Percentiles rank a stretch among this genome's conserved stretches.
Evolutionary conservation across 1,139 yeast genomes (phyloP).

Genomic region (Yamadazyma jaroonii): DNA sequence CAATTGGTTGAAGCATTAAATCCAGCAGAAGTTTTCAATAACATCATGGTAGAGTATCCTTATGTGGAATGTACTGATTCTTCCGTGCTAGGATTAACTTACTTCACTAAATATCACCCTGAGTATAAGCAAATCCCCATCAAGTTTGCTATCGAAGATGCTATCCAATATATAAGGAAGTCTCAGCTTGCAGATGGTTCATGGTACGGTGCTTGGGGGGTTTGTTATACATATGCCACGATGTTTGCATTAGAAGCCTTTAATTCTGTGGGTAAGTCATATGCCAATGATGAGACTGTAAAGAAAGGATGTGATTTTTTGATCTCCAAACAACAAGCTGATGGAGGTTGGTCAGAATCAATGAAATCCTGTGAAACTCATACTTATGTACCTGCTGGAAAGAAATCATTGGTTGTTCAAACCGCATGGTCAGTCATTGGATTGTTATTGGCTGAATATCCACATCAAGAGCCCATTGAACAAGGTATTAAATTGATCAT

Average conservation of each 20-base stretch:
- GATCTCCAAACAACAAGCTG: slow-evolving; percentile 68
- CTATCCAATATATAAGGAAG: slow-evolving; percentile 65
- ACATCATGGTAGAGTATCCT: slow-evolving; percentile 97
- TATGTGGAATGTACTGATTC: slow-evolving; percentile 98
- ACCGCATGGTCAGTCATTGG: slow-evolving; percentile 94
- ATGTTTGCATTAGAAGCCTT: slow-evolving; percentile 98
- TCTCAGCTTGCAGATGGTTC: slow-evolving; percentile 82
- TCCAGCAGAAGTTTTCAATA: slow-evolving; percentile 97
- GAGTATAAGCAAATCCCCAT: slow-evolving; percentile 68
- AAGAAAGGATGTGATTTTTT: slow-evolving; percentile 82
- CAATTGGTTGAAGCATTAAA: slow-evolving; percentile 73
- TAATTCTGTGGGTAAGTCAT: slow-evolving; percentile 62
- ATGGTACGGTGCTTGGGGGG: slow-evolving; percentile 99
- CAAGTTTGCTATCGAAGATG: slow-evolving; percentile 63
- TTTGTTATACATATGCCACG: slow-evolving; percentile 92
- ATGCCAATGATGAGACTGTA: slow-evolving; percentile 60
- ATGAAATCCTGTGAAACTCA: slow-evolving; percentile 84
- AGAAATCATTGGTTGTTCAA: slow-evolving; percentile 71
- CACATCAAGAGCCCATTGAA: slow-evolving; percentile 59
- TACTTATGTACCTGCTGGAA: slow-evolving; percentile 54
- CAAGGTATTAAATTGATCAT: slow-evolving; percentile 65
- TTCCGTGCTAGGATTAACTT: slow-evolving; percentile 81
- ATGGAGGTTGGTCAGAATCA: slow-evolving; percentile 98
- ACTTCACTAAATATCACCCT: slow-evolving; percentile 63
- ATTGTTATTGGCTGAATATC: slow-evolving; percentile 76